Conservation (phyloP, 306 rosid genomes). For the Cicer bijugum region DNA sequence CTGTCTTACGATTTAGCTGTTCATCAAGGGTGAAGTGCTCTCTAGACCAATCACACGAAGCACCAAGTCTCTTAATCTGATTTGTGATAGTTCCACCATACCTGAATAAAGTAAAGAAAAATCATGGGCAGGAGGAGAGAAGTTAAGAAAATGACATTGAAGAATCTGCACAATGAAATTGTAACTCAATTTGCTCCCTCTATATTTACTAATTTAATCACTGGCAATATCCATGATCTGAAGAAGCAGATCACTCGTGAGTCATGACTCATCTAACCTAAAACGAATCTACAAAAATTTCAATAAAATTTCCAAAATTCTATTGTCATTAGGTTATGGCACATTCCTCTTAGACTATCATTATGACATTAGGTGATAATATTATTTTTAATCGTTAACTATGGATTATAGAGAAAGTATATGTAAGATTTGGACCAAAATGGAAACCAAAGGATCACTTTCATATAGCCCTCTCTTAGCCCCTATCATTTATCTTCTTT, state of each 20-base stretch:
- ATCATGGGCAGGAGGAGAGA: constrained; percentile 31
- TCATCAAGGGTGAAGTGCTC: constrained; percentile 97
- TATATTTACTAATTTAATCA: constrained; percentile 10
- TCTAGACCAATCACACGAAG: constrained; percentile 97
- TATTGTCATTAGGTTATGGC: not conserved
- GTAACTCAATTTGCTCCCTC: constrained; percentile 12
- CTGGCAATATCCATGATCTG: constrained; percentile 14
- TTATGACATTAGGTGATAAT: constrained; percentile 8
- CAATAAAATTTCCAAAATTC: constrained; percentile 14
- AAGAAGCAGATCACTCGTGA: not conserved
- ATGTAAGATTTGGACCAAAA: not conserved
- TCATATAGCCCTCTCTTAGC: constrained; percentile 17
- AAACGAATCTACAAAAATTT: constrained; percentile 10
- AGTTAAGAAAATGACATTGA: constrained; percentile 14
- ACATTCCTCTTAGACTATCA: not conserved
- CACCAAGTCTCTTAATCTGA: constrained; percentile 98
- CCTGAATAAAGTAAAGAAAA: constrained; percentile 51
- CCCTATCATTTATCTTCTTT: constrained; percentile 4
- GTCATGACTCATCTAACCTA: not conserved
- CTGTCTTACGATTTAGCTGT: constrained; percentile 98
- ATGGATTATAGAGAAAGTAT: not conserved
- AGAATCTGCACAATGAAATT: constrained; percentile 23
- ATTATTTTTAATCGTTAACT: not conserved
- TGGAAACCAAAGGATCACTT: constrained; percentile 1
- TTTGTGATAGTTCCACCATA: constrained; percentile 94